These are phyloP conservation scores for Ceratorhiza oryzae-sativae DNA, from an alignment of 1,284 basidiomycete species.

Conservation along the genomic window DNA sequence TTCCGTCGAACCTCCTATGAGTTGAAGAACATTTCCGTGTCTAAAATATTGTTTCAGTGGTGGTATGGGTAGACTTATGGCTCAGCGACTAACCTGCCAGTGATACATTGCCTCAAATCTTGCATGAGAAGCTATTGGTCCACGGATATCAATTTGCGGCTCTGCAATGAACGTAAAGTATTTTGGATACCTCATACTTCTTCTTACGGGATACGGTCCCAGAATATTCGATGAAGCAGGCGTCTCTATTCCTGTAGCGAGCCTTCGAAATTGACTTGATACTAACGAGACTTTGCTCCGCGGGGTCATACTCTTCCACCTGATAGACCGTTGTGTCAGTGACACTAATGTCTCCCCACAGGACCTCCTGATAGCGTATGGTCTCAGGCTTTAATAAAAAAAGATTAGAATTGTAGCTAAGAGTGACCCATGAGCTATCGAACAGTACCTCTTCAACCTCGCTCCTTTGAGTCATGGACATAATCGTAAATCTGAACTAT, in stretches of 20 bases:
- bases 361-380: background rate
- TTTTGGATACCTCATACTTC: background rate
- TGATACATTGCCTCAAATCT: background rate
- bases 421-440: background rate
- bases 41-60: background rate
- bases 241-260: background rate
- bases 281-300: background rate
- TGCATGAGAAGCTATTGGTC: background rate
- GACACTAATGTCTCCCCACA: background rate
- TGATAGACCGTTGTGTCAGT: background rate
- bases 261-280: constrained; percentile 1
- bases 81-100: background rate
- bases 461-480: background rate
- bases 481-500: background rate
- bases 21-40: constrained; percentile 4
- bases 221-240: background rate
- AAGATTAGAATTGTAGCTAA: background rate
- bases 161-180: background rate
- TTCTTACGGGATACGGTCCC: background rate
- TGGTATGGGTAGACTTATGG: too few relatives aligned
- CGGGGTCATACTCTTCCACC: background rate
- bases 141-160: background rate
- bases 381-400: background rate
- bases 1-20: background rate
- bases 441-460: background rate